Evolutionary conservation across 805 yeast genomes (phyloP), one percentile per base, ranked within the genome.

Genomic region (Yamadazyma olivae): DNA sequence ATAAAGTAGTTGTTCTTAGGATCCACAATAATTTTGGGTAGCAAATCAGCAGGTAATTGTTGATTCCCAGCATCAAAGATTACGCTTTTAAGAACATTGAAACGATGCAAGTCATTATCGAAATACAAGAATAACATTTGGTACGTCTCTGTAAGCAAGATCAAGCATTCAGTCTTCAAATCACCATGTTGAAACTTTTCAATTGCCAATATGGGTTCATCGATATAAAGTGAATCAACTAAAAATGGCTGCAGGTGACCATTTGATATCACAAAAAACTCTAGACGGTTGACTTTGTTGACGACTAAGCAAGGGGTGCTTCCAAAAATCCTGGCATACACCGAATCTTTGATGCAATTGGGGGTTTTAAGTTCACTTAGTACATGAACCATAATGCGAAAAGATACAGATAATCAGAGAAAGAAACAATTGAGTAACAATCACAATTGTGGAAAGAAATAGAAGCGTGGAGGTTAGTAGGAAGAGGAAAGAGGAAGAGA

Each of bases 11-110:
- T 33, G 0, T 33, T 33, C 6, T 32, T 16, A 5, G 42, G 43
- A 25, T 43, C 52, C 4, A 38, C 46, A 4, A 46, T 33, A 4
- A 54, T 35, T 17, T 46, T 30, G 3, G 60, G 59, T 17, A 25
- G 29, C 5, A 49, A 30, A 30, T 56, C 64, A 1, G 53, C 37
- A 6, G 56, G 46, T 21, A 38, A 36, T 33, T 50, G 61, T 25
- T 55, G 59, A 15, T 57, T 54, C 18, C 28, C 35, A 2, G 50
- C 47, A 25, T 45, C 46, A 32, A 56, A 40, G 8, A 27, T 30
- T 2, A 44, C 30, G 9, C 32, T 39, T 9, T 36, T 16, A 20
- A 44, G 12, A 5, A 41, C 32, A 13, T 20, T 22, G 34, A 50
- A 46, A 14, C 33, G 19, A 15, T 27, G 18, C 16, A 19, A 24